These are phyloP conservation scores for Mucor plumbeus DNA, from an alignment of 371 early-diverging fungal species.

Conservation along the genomic window DNA sequence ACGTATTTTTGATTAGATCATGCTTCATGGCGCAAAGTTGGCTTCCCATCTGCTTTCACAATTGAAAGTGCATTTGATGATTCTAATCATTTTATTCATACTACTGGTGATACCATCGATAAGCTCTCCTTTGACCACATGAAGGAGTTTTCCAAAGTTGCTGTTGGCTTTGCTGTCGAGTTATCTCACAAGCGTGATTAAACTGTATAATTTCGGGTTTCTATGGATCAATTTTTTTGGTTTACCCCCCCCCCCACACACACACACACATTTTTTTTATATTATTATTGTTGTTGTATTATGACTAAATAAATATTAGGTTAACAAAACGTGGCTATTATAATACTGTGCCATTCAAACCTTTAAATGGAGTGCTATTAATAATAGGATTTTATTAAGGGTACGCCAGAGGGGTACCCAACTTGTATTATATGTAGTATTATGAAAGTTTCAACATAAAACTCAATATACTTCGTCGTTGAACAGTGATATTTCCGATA, in stretches of 20 bases:
- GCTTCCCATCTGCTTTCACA: slow-evolving; percentile 85
- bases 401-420: too few relatives aligned
- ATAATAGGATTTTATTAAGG: too few relatives aligned
- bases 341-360: too few relatives aligned
- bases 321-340: too few relatives aligned
- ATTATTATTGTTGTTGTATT: not conserved
- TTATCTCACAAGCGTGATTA: slow-evolving; percentile 55
- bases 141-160: slow-evolving; percentile 82
- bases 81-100: slow-evolving; percentile 52
- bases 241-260: too few relatives aligned
- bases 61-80: slow-evolving; percentile 82
- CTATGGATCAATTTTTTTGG: too few relatives aligned
- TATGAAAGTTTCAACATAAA: too few relatives aligned
- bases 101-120: slow-evolving; percentile 32
- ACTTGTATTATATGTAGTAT: too few relatives aligned
- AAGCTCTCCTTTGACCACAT: slow-evolving; percentile 87
- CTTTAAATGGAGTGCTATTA: too few relatives aligned
- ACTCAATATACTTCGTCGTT: too few relatives aligned
- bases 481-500: too few relatives aligned
- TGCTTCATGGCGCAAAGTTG: slow-evolving; percentile 88
- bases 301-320: not conserved
- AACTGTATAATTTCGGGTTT: not conserved
- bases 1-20: slow-evolving; percentile 70
- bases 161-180: slow-evolving; percentile 86
- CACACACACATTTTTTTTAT: too few relatives aligned